These are phyloP conservation scores for Prinsepia uniflora DNA, from an alignment of 306 rosid species.

Conservation along the genomic window DNA sequence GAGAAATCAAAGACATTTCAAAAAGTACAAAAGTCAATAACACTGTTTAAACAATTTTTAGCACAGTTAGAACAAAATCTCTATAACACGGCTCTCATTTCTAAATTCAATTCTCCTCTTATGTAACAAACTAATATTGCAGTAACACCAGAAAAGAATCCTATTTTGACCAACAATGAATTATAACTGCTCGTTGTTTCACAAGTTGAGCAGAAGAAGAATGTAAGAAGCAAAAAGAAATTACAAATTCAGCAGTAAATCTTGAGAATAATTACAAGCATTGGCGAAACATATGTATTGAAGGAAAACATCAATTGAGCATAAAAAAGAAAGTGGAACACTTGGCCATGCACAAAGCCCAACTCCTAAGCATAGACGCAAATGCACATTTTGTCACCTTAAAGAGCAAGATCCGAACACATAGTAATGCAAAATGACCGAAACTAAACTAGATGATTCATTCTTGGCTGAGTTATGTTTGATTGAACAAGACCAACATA, in stretches of 20 bases:
- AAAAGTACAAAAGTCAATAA: not conserved
- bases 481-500: not conserved
- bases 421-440: too few species aligned
- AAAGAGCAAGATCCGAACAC: not conserved
- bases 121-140: slow-evolving; percentile 6
- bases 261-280: slow-evolving; percentile 16
- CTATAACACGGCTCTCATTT: not conserved
- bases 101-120: not conserved
- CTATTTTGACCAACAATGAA: not conserved
- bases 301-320: not conserved
- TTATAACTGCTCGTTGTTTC: not conserved
- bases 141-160: not conserved
- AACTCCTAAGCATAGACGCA: not conserved
- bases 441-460: too few species aligned
- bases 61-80: not conserved
- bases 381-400: not conserved
- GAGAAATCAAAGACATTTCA: not conserved
- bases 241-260: slow-evolving; percentile 23
- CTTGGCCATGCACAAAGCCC: not conserved
- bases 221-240: slow-evolving; percentile 5
- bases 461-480: not conserved
- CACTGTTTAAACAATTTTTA: not conserved
- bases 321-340: not conserved
- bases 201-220: slow-evolving; percentile 17
- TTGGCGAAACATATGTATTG: not conserved